Base-by-base conservation (phyloP, 495 filamentous ascomycete species). In the Tetracladium setigerum region DNA sequence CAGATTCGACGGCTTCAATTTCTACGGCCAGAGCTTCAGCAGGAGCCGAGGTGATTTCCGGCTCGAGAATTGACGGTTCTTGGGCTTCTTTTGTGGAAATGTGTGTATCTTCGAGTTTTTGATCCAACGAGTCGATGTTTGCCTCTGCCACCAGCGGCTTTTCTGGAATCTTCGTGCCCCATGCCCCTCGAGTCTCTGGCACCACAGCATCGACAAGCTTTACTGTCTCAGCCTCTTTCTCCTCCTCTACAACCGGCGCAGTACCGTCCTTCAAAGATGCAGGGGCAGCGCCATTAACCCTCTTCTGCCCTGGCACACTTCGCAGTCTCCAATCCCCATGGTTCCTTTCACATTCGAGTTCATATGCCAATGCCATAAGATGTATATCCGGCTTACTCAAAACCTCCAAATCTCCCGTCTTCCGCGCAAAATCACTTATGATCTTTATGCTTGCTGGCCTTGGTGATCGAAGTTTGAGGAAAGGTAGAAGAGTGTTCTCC, bases 301-400 rank as follows among this genome's bases (percentile, higher is more conserved):
- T 61, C 59, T 89, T 88, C 67, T 95, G 86, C 0, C 82, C 82
- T 0, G 89, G 88, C 5, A 78, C 76, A 48, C 74, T 85, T 36
- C 90, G 74, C 58, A 95, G 61, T 30, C 87, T 73, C 83, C 86
- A 91, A 59, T 91, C 81, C 5, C 89, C 89, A 16, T 80, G 78
- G 60, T 91, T 91, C 46, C 78, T 71, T 65, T 94, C 86, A 50
- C 86, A 80, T 53, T 95, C 88, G 12, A 97, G 56, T 58, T 98
- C 92, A 59, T 95, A 97, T 3, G 89, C 84, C 27, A 99, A 71
- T 5, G 91, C 92, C 54, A 97, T 69, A 30, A 97, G 72, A 50
- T 91, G 81, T 37, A 97, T 68, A 81, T 99, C 92, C 5, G 87
- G 82, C 59, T 74, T 80, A 63, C 88, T 95, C 35, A 99, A 67